Evolutionary conservation across 192 early-diverging fungal species (phyloP).

Genomic region (Coemansia sp.): DNA sequence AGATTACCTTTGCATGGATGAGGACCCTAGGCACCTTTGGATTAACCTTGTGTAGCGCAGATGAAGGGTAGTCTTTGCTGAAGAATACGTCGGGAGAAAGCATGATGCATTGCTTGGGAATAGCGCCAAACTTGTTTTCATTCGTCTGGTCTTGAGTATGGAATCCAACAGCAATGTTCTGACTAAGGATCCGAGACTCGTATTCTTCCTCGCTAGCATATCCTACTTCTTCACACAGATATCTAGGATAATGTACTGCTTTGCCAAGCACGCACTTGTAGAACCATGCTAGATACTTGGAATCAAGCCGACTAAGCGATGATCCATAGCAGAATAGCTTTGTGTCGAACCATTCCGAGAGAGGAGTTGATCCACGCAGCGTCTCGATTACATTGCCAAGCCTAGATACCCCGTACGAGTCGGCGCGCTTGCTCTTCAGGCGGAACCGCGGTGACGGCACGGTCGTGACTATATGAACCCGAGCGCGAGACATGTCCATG

Average conservation of each 20-base stretch:
- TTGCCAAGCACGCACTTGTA: slow-evolving; percentile 16
- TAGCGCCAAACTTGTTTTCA: slow-evolving; percentile 11
- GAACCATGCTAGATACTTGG: slow-evolving; percentile 19
- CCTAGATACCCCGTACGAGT: slow-evolving; percentile 56
- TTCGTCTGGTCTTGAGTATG: slow-evolving; percentile 30
- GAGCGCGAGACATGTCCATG: slow-evolving; percentile 57
- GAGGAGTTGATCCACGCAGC: neutral
- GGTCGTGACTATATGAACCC: slow-evolving; percentile 57
- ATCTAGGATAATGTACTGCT: neutral
- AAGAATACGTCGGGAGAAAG: slow-evolving; percentile 11
- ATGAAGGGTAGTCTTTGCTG: slow-evolving; percentile 2
- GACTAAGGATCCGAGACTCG: neutral
- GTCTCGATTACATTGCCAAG: slow-evolving; percentile 39
- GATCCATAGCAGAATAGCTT: slow-evolving; percentile 42
- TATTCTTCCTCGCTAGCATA: neutral
- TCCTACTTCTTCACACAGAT: neutral
- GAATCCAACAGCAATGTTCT: slow-evolving; percentile 24
- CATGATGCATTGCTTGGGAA: slow-evolving; percentile 15
- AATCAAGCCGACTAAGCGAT: slow-evolving; percentile 28
- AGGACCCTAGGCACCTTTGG: slow-evolving; percentile 8
- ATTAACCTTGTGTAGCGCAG: slow-evolving; percentile 17
- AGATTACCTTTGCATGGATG: slow-evolving; percentile 33
- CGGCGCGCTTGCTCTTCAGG: slow-evolving; percentile 4
- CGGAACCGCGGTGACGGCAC: slow-evolving; percentile 51
- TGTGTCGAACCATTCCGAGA: slow-evolving; percentile 3